Base-by-base conservation (phyloP, 2,329 filamentous ascomycete genomes). In the Stagonosporopsis rhizophila region DNA sequence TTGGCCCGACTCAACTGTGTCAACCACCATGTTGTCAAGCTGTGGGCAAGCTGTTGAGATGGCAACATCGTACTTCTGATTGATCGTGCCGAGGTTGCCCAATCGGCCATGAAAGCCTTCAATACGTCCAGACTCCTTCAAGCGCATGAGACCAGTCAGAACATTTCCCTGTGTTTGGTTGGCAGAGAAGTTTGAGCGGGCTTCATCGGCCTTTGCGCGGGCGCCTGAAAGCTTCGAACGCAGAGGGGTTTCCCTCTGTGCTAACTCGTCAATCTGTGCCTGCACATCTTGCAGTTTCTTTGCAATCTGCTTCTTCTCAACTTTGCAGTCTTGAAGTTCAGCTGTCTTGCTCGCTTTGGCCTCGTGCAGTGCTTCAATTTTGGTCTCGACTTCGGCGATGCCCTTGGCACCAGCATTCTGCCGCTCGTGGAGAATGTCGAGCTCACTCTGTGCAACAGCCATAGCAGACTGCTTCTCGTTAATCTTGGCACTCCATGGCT, bases 401-500 rank as follows among this genome's bases (percentile, higher is more conserved):
- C 93, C 90, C 20, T 92, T 88, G 7, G 90, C 88, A 4, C 93
- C 92, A 28, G 94, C 89, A 69, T 92, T 96, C 47, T 91, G 91
- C 72, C 92, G 92, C 73, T 99, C 95, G 37, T 87, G 85, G 7
- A 99, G 83, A 54, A 99, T 98, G 57, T 92, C 89, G 65, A 98
- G 85, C 75, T 99, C 94, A 75, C 92, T 96, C 74, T 96, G 91
- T 1, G 95, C 92, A 11, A 99, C 93, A 4, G 94, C 94, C 64
- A 97, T 96, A 3, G 90, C 87, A 0, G 93, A 97, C 71, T 95
- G 90, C 75, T 96, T 98, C 72, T 96, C 89, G 75, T 95, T 97
- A 79, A 99, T 94, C 78, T 95, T 98, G 64, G 92, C 92, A 66
- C 89, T 93, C 95, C 95, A 99, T 0, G 95, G 95, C 77, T 98